Evolutionary conservation across 176 grass and related monocot genomes (phyloP).

Genomic region (Carex pumila): DNA sequence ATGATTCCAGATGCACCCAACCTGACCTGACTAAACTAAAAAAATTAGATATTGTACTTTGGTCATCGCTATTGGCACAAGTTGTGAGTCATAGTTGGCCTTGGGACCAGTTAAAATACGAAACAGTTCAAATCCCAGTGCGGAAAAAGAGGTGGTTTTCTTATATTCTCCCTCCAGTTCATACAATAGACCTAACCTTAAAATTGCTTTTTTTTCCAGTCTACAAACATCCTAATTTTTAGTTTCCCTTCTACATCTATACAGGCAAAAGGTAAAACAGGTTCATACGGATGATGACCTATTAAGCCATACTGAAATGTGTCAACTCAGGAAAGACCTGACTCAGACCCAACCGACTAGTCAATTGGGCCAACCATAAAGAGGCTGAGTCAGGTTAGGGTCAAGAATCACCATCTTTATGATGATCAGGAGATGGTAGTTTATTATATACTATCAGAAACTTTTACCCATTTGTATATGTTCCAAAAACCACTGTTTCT

Average conservation of each 20-base stretch:
- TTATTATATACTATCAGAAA: conserved; percentile 12
- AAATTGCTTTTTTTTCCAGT: not conserved
- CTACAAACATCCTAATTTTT: not conserved
- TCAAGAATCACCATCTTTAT: not conserved
- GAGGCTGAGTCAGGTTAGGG: not conserved
- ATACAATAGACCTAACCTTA: not conserved
- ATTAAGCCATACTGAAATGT: not conserved
- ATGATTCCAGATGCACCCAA: not conserved
- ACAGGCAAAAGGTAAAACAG: not conserved
- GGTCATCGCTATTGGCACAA: not conserved
- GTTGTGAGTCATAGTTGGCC: not conserved
- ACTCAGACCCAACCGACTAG: not conserved
- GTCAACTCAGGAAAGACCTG: not conserved
- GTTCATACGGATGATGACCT: not conserved
- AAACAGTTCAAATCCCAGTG: not conserved
- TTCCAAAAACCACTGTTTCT: conserved; percentile 90
- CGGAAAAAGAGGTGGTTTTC: not conserved
- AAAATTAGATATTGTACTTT: not conserved
- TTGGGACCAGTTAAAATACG: not conserved
- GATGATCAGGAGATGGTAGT: not conserved
- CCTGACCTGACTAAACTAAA: not conserved
- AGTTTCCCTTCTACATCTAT: not conserved
- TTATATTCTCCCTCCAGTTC: not conserved
- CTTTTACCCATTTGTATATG: conserved; percentile 84
- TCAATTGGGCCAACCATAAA: not conserved